Percentiles rank a stretch among this genome's conserved stretches.
Evolutionary conservation across 306 rosid genomes (phyloP).

Genomic region (Sechiopsis laciniata): DNA sequence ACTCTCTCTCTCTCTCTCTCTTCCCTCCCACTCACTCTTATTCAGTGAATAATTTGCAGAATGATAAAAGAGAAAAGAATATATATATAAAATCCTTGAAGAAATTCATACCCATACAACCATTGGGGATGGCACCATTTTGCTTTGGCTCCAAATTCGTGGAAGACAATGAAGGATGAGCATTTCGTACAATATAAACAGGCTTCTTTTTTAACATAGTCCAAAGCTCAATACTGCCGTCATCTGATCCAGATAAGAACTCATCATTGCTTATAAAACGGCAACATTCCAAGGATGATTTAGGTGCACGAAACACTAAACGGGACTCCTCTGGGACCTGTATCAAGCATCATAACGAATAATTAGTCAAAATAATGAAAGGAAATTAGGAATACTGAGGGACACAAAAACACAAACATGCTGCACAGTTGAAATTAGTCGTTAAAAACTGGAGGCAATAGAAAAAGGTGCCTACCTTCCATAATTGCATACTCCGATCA

Average conservation of each 20-base stretch:
- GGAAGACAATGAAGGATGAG: constrained; percentile 50
- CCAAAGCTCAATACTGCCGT: constrained; percentile 92
- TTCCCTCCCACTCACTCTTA: not conserved
- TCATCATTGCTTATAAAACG: constrained; percentile 78
- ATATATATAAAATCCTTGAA: not conserved
- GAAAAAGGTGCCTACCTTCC: constrained; percentile 49
- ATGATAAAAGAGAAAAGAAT: not conserved
- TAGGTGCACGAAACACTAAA: constrained; percentile 79
- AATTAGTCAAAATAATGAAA: constrained; percentile 10
- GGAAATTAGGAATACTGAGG: not conserved
- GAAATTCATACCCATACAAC: constrained; percentile 49
- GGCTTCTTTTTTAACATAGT: constrained; percentile 69
- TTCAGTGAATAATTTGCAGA: not conserved
- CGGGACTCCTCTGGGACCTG: constrained; percentile 97
- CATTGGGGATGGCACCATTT: constrained; percentile 48
- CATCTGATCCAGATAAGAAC: constrained; percentile 78
- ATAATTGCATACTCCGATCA: constrained; percentile 84
- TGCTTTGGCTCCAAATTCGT: constrained; percentile 37
- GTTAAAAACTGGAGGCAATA: not conserved
- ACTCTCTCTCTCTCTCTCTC: not conserved
- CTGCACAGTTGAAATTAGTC: not conserved
- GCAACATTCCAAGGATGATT: constrained; percentile 80
- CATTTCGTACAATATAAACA: constrained; percentile 58
- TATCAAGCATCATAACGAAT: constrained; percentile 26
- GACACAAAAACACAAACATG: not conserved